Evolutionary conservation across 2,329 filamentous ascomycete species (phyloP).

Genomic region (Ilyonectria sp.): DNA sequence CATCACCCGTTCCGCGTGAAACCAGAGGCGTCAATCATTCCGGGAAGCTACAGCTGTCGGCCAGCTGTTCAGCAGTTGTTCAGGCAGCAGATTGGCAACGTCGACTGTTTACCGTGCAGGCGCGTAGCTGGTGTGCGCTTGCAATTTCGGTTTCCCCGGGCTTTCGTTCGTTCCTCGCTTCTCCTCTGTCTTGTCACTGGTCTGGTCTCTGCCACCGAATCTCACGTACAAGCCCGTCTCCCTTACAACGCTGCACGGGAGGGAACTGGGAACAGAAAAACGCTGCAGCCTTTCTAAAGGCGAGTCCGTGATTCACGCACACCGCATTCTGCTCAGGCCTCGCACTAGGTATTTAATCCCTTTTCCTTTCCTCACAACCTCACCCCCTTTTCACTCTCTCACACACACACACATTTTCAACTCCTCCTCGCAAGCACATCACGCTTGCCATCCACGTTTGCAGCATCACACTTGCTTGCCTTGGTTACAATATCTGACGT

Average conservation of each 20-base stretch:
- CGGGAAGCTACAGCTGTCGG: background rate
- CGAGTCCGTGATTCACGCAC: constrained; percentile 38
- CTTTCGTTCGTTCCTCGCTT: background rate
- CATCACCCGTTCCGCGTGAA: background rate
- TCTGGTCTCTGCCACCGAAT: background rate
- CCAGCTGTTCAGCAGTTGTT: background rate
- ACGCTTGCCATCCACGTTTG: constrained; percentile 4
- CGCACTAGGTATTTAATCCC: constrained; percentile 13
- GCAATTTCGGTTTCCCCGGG: background rate
- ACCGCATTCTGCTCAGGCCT: background rate
- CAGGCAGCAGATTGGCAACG: background rate
- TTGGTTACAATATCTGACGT: constrained; percentile 18
- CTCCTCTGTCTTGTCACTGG: background rate
- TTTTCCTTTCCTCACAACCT: constrained; percentile 9
- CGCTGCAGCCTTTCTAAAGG: background rate
- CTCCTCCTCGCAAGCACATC: constrained; percentile 7
- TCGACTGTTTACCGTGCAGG: background rate
- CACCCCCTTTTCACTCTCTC: constrained; percentile 24
- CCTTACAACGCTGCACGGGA: background rate
- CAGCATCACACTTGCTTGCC: constrained; percentile 9
- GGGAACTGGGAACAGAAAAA: background rate
- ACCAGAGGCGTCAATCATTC: background rate
- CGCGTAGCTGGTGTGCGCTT: background rate
- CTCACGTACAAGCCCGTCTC: background rate
- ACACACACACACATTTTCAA: constrained; percentile 17